Percentiles rank a stretch among this genome's conserved stretches.
phyloP scores from a whole-genome alignment of 2,329 filamentous ascomycete genomes.

The Aspergillus ibericus region DNA sequence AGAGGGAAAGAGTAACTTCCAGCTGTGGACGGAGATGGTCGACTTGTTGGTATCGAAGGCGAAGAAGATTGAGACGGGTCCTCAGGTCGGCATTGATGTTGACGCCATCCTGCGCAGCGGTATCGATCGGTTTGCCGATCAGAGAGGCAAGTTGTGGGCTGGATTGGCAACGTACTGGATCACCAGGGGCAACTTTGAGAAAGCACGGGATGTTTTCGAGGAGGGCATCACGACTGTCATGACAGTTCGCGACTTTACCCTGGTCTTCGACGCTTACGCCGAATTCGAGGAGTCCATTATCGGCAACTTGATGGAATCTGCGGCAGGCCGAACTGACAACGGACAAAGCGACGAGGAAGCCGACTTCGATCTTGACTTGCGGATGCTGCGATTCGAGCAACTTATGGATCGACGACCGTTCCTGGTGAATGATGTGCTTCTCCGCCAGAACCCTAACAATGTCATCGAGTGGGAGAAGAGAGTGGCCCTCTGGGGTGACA shows the following conservation, averaged over 20 bases:
- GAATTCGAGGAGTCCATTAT: slow-evolving; percentile 98
- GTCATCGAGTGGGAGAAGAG: slow-evolving; percentile 97
- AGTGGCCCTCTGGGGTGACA: slow-evolving; percentile 92
- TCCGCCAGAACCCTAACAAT: slow-evolving; percentile 94
- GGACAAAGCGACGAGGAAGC: slow-evolving; percentile 76
- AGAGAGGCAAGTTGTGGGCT: slow-evolving; percentile 92
- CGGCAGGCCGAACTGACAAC: slow-evolving; percentile 75
- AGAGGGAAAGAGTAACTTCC: slow-evolving; percentile 89
- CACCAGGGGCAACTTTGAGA: slow-evolving; percentile 86
- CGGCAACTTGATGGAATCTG: slow-evolving; percentile 83
- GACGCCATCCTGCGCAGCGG: slow-evolving; percentile 91
- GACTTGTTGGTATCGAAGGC: slow-evolving; percentile 91
- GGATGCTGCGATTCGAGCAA: slow-evolving; percentile 97
- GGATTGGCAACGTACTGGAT: slow-evolving; percentile 97
- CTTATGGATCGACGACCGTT: slow-evolving; percentile 97
- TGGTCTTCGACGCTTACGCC: slow-evolving; percentile 93
- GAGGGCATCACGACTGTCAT: slow-evolving; percentile 97
- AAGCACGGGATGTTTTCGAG: slow-evolving; percentile 88
- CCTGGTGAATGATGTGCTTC: slow-evolving; percentile 89
- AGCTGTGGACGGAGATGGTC: slow-evolving; percentile 97
- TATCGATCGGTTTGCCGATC: slow-evolving; percentile 85
- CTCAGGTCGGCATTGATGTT: slow-evolving; percentile 82
- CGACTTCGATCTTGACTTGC: slow-evolving; percentile 91
- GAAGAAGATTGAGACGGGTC: slow-evolving; percentile 75
- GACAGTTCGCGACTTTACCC: slow-evolving; percentile 95